A percentile compares a stretch with the other conserved stretches of the same genome.
Evolutionary conservation across 1,139 yeast genomes (phyloP).

Genomic region (Zygosaccharomyces pseudobailii): DNA sequence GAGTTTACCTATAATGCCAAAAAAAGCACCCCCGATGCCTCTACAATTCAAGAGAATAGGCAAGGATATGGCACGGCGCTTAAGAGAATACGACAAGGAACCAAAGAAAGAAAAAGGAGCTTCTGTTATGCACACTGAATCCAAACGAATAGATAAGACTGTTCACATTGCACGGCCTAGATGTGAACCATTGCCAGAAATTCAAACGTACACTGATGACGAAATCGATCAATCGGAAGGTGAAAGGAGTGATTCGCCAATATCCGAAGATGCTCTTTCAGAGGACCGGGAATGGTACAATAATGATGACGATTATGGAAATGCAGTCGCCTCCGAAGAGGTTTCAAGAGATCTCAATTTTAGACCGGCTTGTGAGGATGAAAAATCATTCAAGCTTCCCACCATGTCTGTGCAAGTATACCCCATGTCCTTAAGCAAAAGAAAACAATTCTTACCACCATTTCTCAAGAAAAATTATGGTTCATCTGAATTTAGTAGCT

Average conservation of each 20-base stretch:
- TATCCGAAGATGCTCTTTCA: conserved; percentile 5
- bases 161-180: neutral
- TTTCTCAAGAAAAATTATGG: conserved; percentile 22
- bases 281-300: conserved; percentile 32
- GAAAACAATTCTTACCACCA: conserved; percentile 26
- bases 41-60: conserved; percentile 21
- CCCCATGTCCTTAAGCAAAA: conserved; percentile 21
- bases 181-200: neutral
- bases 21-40: conserved; percentile 1
- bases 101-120: conserved; percentile 2
- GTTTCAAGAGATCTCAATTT: conserved; percentile 12
- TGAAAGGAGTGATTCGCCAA: conserved; percentile 3
- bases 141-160: neutral
- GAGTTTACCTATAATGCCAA: neutral
- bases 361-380: neutral
- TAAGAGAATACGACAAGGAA: conserved; percentile 16
- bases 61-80: conserved; percentile 17
- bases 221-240: neutral
- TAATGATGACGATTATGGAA: conserved; percentile 30
- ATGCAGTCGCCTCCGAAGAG: conserved; percentile 16
- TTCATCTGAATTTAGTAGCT: conserved; percentile 12
- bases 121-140: neutral
- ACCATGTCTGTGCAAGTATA: conserved; percentile 21
- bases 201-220: conserved; percentile 3
- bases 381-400: neutral